A percentile compares a stretch with the other conserved stretches of the same genome.
phyloP scores from a whole-genome alignment of 495 filamentous ascomycete genomes.

The Collariella sp. region DNA sequence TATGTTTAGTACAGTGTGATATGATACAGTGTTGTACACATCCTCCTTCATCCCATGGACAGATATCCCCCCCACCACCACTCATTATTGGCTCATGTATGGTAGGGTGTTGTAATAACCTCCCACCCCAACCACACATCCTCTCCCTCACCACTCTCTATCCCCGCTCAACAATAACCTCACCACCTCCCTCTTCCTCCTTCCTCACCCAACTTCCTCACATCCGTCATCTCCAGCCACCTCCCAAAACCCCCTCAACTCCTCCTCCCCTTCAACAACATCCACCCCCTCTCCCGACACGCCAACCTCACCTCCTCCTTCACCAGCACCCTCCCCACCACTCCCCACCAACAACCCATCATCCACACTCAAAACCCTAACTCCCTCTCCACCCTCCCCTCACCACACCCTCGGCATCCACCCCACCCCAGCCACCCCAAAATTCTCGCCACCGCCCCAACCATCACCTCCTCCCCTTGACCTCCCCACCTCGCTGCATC shows the following conservation, averaged over 20 bases:
- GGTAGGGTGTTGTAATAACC: too few relatives aligned
- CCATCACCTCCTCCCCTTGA: not conserved
- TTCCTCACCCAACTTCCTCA: not conserved
- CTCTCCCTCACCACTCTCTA: not conserved
- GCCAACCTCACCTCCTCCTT: constrained; percentile 37
- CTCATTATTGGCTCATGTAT: too few relatives aligned
- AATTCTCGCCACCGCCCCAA: not conserved
- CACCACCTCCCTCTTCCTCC: not conserved
- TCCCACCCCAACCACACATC: not conserved
- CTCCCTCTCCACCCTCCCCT: constrained; percentile 9
- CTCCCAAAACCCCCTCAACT: constrained; percentile 20
- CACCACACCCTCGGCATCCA: constrained; percentile 26
- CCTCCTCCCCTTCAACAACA: constrained; percentile 20
- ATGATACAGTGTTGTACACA: not conserved
- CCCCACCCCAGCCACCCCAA: constrained; percentile 23
- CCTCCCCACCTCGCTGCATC: not conserved
- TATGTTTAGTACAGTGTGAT: too few relatives aligned
- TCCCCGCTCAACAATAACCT: not conserved
- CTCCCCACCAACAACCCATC: constrained; percentile 28
- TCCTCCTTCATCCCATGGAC: not conserved
- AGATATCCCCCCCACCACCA: not conserved
- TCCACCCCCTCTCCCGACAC: constrained; percentile 35
- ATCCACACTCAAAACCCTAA: constrained; percentile 46
- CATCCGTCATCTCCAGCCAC: constrained; percentile 29
- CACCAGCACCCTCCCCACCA: constrained; percentile 30